These are phyloP conservation scores for Rhinocladiella mackenziei DNA, from an alignment of 2,329 filamentous ascomycete species.

Conservation along the genomic window DNA sequence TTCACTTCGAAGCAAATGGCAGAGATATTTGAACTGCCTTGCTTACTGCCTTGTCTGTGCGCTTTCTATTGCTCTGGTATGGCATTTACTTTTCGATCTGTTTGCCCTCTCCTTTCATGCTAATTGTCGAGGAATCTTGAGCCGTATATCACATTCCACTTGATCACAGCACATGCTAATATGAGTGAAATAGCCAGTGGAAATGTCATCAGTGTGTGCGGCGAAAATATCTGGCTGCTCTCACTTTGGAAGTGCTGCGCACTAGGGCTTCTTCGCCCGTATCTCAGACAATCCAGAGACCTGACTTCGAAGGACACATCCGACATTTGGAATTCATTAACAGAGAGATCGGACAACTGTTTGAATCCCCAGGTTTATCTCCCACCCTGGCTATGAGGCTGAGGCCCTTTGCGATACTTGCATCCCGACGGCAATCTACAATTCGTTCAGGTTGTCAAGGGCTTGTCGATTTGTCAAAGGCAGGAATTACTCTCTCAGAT, in stretches of 20 bases:
- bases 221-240: slow-evolving; percentile 17
- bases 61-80: not conserved
- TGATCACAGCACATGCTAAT: not conserved
- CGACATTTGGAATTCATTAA: slow-evolving; percentile 15
- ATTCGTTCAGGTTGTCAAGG: slow-evolving; percentile 18
- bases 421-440: slow-evolving; percentile 21
- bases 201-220: slow-evolving; percentile 12
- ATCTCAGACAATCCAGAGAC: slow-evolving; percentile 5
- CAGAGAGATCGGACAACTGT: slow-evolving; percentile 15
- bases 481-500: slow-evolving; percentile 1
- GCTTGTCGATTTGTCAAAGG: not conserved
- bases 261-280: slow-evolving; percentile 20
- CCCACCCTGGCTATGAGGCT: slow-evolving; percentile 12
- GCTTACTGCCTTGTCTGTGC: not conserved
- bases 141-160: not conserved
- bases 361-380: slow-evolving; percentile 20
- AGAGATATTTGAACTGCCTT: not conserved
- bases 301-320: slow-evolving; percentile 8
- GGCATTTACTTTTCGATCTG: too few relatives aligned
- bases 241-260: slow-evolving; percentile 20
- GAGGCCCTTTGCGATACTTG: slow-evolving; percentile 15
- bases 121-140: slow-evolving; percentile 10
- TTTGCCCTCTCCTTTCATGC: too few relatives aligned
- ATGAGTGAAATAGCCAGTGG: slow-evolving; percentile 9
- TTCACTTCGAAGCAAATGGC: not conserved